phyloP scores from a whole-genome alignment of 2,329 filamentous ascomycete genomes.

The Botrytis sinoallii region DNA sequence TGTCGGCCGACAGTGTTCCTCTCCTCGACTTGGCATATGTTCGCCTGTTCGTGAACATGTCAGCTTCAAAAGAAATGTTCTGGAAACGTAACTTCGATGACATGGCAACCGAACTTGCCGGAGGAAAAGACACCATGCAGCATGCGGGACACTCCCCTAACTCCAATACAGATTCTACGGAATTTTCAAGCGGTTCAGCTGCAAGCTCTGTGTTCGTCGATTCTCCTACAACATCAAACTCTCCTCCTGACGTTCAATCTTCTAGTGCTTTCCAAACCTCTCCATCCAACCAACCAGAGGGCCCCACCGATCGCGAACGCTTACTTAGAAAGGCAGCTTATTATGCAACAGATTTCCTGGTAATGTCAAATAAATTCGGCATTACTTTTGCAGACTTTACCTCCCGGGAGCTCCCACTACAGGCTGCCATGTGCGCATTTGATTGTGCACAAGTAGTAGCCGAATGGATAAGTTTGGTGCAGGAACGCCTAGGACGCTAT shows the following conservation, averaged over 20 bases:
- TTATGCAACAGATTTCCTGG: constrained; percentile 87
- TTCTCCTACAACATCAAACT: constrained; percentile 51
- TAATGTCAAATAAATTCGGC: constrained; percentile 82
- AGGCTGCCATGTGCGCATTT: constrained; percentile 87
- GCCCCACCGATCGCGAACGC: constrained; percentile 72
- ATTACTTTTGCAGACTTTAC: constrained; percentile 82
- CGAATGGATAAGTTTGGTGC: constrained; percentile 90
- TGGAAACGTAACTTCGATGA: constrained; percentile 93
- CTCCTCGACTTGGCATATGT: constrained; percentile 90
- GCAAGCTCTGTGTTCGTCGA: constrained; percentile 48
- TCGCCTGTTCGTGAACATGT: constrained; percentile 88
- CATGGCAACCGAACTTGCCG: constrained; percentile 82
- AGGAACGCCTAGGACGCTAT: constrained; percentile 89
- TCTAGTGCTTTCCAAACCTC: constrained; percentile 24
- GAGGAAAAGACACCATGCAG: constrained; percentile 71
- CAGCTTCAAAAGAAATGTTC: constrained; percentile 85
- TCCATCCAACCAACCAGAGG: constrained; percentile 37
- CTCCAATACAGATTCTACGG: constrained; percentile 41
- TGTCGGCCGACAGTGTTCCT: constrained; percentile 88
- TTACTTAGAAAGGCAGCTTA: constrained; percentile 92
- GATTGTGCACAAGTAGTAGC: constrained; percentile 92
- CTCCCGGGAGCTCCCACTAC: constrained; percentile 80
- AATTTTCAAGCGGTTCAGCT: constrained; percentile 38
- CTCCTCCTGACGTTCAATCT: constrained; percentile 42
- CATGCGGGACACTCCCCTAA: constrained; percentile 62